A percentile compares a stretch with the other conserved stretches of the same genome.
These are phyloP conservation scores for Phoenix dactylifera DNA, from an alignment of 176 grass and related monocot genomes.

Conservation along the genomic window DNA sequence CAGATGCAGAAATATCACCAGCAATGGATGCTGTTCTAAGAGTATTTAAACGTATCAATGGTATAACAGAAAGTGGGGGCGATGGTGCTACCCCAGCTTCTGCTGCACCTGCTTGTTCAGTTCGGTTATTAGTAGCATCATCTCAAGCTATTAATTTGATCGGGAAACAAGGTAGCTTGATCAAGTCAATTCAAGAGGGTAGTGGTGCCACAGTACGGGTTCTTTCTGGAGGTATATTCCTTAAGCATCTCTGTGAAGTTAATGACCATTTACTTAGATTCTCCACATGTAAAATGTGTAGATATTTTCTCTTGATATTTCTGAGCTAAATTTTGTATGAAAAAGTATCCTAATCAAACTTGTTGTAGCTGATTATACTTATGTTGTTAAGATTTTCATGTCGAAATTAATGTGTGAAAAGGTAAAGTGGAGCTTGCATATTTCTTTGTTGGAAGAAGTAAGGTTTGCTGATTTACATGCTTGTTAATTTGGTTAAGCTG, in stretches of 20 bases:
- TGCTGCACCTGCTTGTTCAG: slow-evolving; percentile 38
- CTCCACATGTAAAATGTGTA: too few relatives aligned
- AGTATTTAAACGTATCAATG: slow-evolving; percentile 82
- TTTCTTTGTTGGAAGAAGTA: too few relatives aligned
- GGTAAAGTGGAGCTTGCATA: too few relatives aligned
- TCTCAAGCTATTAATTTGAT: slow-evolving; percentile 95
- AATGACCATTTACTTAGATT: neutral
- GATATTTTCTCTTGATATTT: too few relatives aligned
- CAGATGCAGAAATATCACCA: slow-evolving; percentile 54
- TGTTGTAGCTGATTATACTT: too few relatives aligned
- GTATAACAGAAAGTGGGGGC: slow-evolving; percentile 52
- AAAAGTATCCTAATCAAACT: too few relatives aligned
- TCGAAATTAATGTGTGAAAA: too few relatives aligned
- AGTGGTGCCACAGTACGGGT: slow-evolving; percentile 59
- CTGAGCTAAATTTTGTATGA: too few relatives aligned
- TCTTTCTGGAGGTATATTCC: slow-evolving; percentile 45
- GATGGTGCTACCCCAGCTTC: slow-evolving; percentile 27
- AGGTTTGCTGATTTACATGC: too few relatives aligned
- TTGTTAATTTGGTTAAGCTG: too few relatives aligned
- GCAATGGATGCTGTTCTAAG: slow-evolving; percentile 78
- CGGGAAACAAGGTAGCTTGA: slow-evolving; percentile 83
- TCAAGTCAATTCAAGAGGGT: slow-evolving; percentile 83
- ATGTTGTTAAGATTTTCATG: too few relatives aligned
- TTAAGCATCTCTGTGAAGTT: slow-evolving; percentile 1
- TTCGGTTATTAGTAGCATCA: slow-evolving; percentile 72